These are phyloP conservation scores for Citrullus colocynthis DNA, from an alignment of 306 rosid genomes.

Conservation along the genomic window DNA sequence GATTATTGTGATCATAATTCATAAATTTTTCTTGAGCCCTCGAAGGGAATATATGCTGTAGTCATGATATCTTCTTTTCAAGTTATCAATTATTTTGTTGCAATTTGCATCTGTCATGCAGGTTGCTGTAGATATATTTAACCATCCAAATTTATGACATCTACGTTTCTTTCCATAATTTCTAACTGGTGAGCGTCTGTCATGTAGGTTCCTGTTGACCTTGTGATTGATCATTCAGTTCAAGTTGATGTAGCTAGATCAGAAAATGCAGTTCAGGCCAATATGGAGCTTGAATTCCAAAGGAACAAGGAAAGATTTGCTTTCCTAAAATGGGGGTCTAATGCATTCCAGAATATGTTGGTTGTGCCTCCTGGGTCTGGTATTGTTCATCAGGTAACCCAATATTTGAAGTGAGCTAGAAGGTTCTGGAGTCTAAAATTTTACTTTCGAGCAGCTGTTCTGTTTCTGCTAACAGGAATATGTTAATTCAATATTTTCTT, in stretches of 20 bases:
- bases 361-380: slow-evolving; percentile 97
- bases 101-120: neutral
- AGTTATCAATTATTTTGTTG: neutral
- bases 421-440: neutral
- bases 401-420: slow-evolving; percentile 14
- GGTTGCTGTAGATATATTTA: neutral
- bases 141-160: neutral
- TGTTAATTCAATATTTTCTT: neutral
- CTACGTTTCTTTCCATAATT: neutral
- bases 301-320: slow-evolving; percentile 91
- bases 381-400: slow-evolving; percentile 80
- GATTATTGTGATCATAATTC: neutral
- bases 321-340: slow-evolving; percentile 93
- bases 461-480: neutral
- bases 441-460: neutral
- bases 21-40: neutral
- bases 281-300: slow-evolving; percentile 84
- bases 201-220: slow-evolving; percentile 88
- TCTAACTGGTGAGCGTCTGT: slow-evolving; percentile 11
- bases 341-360: slow-evolving; percentile 77
- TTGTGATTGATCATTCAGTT: slow-evolving; percentile 87
- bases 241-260: slow-evolving; percentile 84
- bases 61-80: neutral
- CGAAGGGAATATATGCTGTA: neutral
- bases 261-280: slow-evolving; percentile 79